Conservation (phyloP, 208 protist species). For the Borovskyia barvae region DNA sequence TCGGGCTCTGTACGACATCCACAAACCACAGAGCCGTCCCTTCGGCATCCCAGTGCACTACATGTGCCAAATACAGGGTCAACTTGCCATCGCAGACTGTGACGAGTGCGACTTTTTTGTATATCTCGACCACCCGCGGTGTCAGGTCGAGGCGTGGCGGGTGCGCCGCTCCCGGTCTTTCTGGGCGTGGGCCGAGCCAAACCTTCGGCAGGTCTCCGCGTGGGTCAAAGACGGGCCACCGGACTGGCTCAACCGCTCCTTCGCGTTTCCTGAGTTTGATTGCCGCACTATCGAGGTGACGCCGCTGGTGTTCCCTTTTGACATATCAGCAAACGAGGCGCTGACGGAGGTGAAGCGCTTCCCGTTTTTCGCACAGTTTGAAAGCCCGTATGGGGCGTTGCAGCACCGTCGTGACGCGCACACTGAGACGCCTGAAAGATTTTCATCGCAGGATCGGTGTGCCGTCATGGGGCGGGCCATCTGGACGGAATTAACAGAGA, state of each 20-base stretch:
- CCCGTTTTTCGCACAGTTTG: constrained; percentile 50
- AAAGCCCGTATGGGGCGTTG: constrained; percentile 30
- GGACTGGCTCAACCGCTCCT: constrained; percentile 46
- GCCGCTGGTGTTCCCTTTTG: constrained; percentile 79
- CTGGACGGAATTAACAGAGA: constrained; percentile 16
- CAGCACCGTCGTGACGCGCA: not conserved
- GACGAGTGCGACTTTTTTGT: constrained; percentile 92
- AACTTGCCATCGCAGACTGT: constrained; percentile 81
- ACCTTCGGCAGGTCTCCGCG: constrained; percentile 53
- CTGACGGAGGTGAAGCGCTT: constrained; percentile 52
- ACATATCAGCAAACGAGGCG: constrained; percentile 40
- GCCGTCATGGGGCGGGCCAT: not conserved
- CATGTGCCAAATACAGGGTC: constrained; percentile 90
- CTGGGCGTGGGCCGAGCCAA: constrained; percentile 81
- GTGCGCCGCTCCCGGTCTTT: constrained; percentile 66
- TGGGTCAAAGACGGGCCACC: constrained; percentile 73
- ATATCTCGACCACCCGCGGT: constrained; percentile 59
- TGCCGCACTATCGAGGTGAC: constrained; percentile 52
- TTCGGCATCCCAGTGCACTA: constrained; percentile 88
- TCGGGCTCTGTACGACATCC: constrained; percentile 57
- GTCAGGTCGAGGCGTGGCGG: constrained; percentile 77
- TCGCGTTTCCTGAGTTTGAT: constrained; percentile 72
- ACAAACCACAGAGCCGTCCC: constrained; percentile 34
- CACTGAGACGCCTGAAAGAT: not conserved
- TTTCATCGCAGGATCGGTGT: constrained; percentile 6